Conservation (phyloP, 129 eudicot genomes). For the Flaveria sonorensis region DNA sequence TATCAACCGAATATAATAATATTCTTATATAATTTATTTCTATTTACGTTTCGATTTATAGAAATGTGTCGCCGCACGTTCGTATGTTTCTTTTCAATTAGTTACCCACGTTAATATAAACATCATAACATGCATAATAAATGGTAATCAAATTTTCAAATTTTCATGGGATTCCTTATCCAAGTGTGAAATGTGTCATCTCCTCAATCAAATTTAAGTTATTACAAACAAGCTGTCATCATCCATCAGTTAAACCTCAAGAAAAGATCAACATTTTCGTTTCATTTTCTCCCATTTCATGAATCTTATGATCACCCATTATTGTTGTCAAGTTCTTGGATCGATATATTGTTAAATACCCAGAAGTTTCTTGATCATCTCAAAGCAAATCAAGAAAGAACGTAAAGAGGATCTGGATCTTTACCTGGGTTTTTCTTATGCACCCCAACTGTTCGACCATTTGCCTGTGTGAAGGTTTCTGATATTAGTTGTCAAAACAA, state of each 20-base stretch:
- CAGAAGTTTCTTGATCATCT: constrained; percentile 12
- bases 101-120: too few relatives aligned
- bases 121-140: too few relatives aligned
- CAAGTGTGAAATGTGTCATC: background rate
- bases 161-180: background rate
- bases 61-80: too few relatives aligned
- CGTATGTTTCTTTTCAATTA: too few relatives aligned
- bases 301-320: constrained; percentile 13
- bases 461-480: constrained; percentile 20
- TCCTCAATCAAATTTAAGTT: constrained; percentile 20
- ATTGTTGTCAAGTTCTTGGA: background rate
- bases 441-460: constrained; percentile 24
- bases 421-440: constrained; percentile 21
- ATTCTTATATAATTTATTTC: too few relatives aligned
- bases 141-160: background rate
- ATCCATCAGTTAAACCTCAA: constrained; percentile 8
- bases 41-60: too few relatives aligned
- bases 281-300: background rate
- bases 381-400: constrained; percentile 2
- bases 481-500: background rate
- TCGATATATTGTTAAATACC: constrained; percentile 1
- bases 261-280: constrained; percentile 9
- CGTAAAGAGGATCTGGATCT: background rate
- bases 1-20: too few relatives aligned
- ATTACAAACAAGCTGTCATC: constrained; percentile 15